A percentile compares a stretch with the other conserved stretches of the same genome.
These are phyloP conservation scores for Colletotrichum costaricense DNA, from an alignment of 2,329 filamentous ascomycete species.

Conservation along the genomic window DNA sequence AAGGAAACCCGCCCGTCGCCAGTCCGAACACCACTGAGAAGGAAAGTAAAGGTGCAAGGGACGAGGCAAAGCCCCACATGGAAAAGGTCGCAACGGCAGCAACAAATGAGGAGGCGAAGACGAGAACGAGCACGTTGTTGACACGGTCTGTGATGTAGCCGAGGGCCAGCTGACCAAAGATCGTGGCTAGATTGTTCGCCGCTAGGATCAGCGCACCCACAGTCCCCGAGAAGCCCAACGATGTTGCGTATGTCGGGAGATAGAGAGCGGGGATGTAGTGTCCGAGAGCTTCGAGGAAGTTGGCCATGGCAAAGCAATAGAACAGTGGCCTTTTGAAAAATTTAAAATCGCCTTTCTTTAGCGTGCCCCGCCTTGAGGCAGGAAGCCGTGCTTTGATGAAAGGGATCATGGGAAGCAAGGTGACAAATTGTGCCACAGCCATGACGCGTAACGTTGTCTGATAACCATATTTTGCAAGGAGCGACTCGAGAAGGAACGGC, in stretches of 20 bases:
- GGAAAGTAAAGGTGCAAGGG: constrained; percentile 55
- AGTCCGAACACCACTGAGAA: constrained; percentile 68
- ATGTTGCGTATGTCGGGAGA: constrained; percentile 60
- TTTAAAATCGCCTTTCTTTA: constrained; percentile 39
- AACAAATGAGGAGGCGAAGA: constrained; percentile 53
- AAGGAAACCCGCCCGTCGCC: constrained; percentile 57
- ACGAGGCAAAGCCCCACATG: constrained; percentile 64
- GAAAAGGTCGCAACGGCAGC: constrained; percentile 61
- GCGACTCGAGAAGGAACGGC: constrained; percentile 54
- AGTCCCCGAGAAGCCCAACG: constrained; percentile 50
- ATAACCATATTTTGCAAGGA: constrained; percentile 55
- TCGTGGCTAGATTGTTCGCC: constrained; percentile 58
- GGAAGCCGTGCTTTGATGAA: constrained; percentile 57
- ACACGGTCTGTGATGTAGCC: constrained; percentile 58
- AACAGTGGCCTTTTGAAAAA: constrained; percentile 41
- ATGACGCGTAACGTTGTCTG: constrained; percentile 52
- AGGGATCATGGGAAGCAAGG: constrained; percentile 52
- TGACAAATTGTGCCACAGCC: constrained; percentile 49
- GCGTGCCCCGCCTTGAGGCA: constrained; percentile 39
- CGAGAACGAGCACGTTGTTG: constrained; percentile 56
- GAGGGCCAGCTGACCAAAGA: constrained; percentile 57
- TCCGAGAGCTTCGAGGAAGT: constrained; percentile 62
- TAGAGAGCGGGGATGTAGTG: constrained; percentile 69
- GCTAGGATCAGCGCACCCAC: constrained; percentile 58
- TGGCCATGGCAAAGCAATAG: constrained; percentile 56